Evolutionary conservation across 139 green algal genomes (phyloP), one percentile per base, ranked within the genome.

Genomic region (Ulvella scutata): DNA sequence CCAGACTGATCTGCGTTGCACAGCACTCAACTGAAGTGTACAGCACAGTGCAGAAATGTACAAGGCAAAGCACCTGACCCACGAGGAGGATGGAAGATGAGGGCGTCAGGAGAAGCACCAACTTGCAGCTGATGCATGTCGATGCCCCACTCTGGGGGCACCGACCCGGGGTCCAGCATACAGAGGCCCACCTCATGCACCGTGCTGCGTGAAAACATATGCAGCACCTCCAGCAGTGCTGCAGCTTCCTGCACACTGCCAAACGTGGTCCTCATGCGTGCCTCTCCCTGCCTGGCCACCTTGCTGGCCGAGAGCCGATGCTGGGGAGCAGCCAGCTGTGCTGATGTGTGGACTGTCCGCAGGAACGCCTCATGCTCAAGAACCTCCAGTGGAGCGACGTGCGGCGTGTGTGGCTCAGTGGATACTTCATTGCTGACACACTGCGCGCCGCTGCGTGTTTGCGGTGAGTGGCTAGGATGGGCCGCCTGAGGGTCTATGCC

Each of bases 111-210:
- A 31, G 72, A 82, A 20, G 84, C 79, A 3, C 84, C 86, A 21
- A 90, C 62, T 10, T 80, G 84, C 39, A 90, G 75, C 26, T 44
- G 35, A 33, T 62, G 76, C 0, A 73, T 17, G 2, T 3, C 20
- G 76, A 86, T 82, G 29, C 80, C 86, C 80, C 77, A 87, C 3
- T 61, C 60, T 3, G 36, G 4, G 3, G 43, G 60, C 13, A 79
- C 43, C 29, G 67, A 38, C 61, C 60, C 10, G 17, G 73, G 43
- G 44, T 82, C 76, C 40, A 87, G 40, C 37, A 61, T 75, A 76
- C 80, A 89, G 10, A 90, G 76, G 1, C 86, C 86, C 3, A 86
- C 84, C 74, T 89, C 80, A 26, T 79, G 39, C 37, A 85, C 34
- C 36, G n/a, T 43, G 3, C 33, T 6, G 40, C 7, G 36, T 60